Evolutionary conservation across 108 stramenopile genomes (phyloP), one percentile per base, ranked within the genome.

Genomic region (Skeletonema costatum): DNA sequence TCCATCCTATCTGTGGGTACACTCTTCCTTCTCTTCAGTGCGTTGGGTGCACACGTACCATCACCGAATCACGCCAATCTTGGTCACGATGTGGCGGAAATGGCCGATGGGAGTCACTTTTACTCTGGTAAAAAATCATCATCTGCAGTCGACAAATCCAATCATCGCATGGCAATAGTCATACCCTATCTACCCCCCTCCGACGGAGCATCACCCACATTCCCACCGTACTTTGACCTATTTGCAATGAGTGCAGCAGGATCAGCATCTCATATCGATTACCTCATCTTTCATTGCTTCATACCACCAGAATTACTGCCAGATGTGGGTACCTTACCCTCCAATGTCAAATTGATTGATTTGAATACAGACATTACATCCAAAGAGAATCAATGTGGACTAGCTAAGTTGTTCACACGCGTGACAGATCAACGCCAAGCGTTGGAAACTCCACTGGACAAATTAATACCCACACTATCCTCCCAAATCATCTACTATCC

Each of bases 251-350:
- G 88, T n/a, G 96, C 95, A 0, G 86, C 73, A 2, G 92, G 92
- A 35, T 91, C 95, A 4, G 64, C 82, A 2, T 41, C 35, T 2
- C 59, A 92, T 14, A 86, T 93, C 8, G 97, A 98, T 67, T 97
- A 88, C 73, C 73, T 96, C 19, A 79, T 97, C 16, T 83, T 98
- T 70, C 93, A 95, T 46, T 89, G 90, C 71, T 93, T 93, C 61
- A 87, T 87, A 2, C 83, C 92, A 14, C 46, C 66, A 68, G 65
- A 74, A 50, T 38, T 71, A 68, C 64, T 87, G 9, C 78, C 64
- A 6, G 67, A 66, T 30, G 35, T 19, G 7, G 56, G 33, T 11
- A 53, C 21, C 1, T 32, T 82, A 14, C 90, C 93, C 0, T 32
- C 59, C 11, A 93, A 95, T 84, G 94, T 93, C 44, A 86, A 76